Base-by-base conservation (phyloP, 345 rosid species). In the Salix purpurea region DNA sequence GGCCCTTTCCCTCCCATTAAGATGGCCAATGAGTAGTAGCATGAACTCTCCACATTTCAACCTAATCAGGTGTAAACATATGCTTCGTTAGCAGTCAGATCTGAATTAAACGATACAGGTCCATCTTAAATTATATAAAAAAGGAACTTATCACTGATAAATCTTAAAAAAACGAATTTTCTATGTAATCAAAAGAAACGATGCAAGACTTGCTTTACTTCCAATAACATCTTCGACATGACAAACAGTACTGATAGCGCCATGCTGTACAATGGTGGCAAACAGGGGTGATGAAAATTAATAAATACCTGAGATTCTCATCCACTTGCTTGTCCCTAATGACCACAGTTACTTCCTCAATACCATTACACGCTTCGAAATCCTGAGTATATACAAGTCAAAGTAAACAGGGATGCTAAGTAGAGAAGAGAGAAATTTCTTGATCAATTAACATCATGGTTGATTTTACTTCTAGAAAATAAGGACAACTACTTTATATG, bases 31-130 rank as follows among this genome's bases (percentile, higher is more conserved):
- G 60, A 93, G 87, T 52, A 96, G 89, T 74, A 93, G 86, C 90
- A 96, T 87, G 88, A 96, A 96, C 86, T 96, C 99, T 75, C 97
- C 99, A 74, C 99, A 96, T 81, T 89, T 90, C 86, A 96, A 83
- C 87, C 98, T 96, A 83, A 73, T 61, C 44, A 42, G 40, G 42
- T 9, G 44, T n/a, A 13, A 69, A 56, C 42, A 21, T 39, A 34
- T 11, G 19, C 8, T 32, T 30, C 67, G 56, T 67, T 70, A 30
- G 36, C 50, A 77, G 42, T 58, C 26, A 56, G 58, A 15, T 75
- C 32, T 24, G 36, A 64, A 72, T 34, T 60, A 32, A 32, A 14
- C 32, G 56, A 69, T 40, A 69, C n/a, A 37, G 72, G 30, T 42
- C 39, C 6, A 70, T 21, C 39, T 48, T 69, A 46, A 14, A 46